Conservation (phyloP, 306 rosid genomes). For the Sindora glabra region DNA sequence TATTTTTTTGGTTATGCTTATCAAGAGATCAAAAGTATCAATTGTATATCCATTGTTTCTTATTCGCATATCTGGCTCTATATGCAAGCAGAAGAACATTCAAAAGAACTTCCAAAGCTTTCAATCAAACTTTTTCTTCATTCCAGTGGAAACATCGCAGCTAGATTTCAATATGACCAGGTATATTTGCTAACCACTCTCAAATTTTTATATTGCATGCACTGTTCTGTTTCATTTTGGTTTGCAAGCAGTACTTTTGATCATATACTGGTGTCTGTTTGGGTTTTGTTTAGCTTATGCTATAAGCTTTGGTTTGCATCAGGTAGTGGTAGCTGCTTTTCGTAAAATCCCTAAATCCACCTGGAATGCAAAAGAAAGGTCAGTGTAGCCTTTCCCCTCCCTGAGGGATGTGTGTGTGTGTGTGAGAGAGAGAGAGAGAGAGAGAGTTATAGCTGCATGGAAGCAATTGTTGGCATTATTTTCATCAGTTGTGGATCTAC, state of each 20-base stretch:
- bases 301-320: slow-evolving; percentile 11
- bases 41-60: neutral
- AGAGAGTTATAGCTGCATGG: neutral
- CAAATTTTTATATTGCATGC: neutral
- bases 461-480: neutral
- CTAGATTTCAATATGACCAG: slow-evolving; percentile 70
- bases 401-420: neutral
- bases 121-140: slow-evolving; percentile 71
- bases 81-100: slow-evolving; percentile 31
- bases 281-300: slow-evolving; percentile 6
- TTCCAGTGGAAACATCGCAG: slow-evolving; percentile 65
- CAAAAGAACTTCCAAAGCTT: slow-evolving; percentile 41
- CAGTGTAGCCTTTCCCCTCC: neutral
- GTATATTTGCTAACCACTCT: slow-evolving; percentile 23
- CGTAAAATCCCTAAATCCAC: slow-evolving; percentile 61
- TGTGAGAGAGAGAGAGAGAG: no score
- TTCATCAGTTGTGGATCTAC: neutral
- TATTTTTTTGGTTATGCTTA: neutral
- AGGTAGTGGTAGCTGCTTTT: slow-evolving; percentile 57
- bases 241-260: slow-evolving; percentile 1
- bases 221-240: neutral
- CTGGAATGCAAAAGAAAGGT: slow-evolving; percentile 87
- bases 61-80: slow-evolving; percentile 7
- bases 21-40: neutral
- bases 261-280: neutral